Base-by-base conservation (phyloP, 352 stramenopile genomes). In the Aphanomyces astaci region DNA sequence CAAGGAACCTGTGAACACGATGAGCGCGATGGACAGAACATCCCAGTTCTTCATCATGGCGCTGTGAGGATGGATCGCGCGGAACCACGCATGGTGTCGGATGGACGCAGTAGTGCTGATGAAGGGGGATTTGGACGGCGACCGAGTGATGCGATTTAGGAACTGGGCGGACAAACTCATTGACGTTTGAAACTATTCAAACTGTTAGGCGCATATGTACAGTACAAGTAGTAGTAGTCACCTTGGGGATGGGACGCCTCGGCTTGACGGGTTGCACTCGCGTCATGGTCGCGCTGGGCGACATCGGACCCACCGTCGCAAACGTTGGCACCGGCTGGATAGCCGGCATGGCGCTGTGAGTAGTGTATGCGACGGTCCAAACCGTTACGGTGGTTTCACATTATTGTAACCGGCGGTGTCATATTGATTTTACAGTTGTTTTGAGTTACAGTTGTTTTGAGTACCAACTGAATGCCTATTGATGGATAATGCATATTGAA, bases 11-110 rank as follows among this genome's bases (percentile, higher is more conserved):
- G 62, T 68, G 32, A 59, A 68, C n/a, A 68, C 28, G 0, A 68
- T 17, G 4, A 57, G 46, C 7, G 13, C 62, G 51, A 68, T 68
- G 17, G 62, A 68, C 5, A 68, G 22, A 4, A 59, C 4, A 31
- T 57, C 62, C 62, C 62, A 68, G 25, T 68, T 68, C 13, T 31
- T 2, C 62, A 68, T 68, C 13, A 25, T 25, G 19, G 40, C 5
- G n/a, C 33, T 56, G 31, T 68, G 62, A 5, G 62, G 62, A 59
- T 68, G 62, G 22, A 68, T 59, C 31, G 62, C 25, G n/a, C 27
- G 51, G 24, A 59, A 59, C 51, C 51, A 32, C 13, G 13, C 19
- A 33, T 30, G 51, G 22, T 2, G 51, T 19, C 51, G 51, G 17
- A 24, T 9, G 22, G 13, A 4, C 22, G 45, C 45, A 4, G 51